Conservation (phyloP, 106 monocot species). For the Dendrobium nobile region DNA sequence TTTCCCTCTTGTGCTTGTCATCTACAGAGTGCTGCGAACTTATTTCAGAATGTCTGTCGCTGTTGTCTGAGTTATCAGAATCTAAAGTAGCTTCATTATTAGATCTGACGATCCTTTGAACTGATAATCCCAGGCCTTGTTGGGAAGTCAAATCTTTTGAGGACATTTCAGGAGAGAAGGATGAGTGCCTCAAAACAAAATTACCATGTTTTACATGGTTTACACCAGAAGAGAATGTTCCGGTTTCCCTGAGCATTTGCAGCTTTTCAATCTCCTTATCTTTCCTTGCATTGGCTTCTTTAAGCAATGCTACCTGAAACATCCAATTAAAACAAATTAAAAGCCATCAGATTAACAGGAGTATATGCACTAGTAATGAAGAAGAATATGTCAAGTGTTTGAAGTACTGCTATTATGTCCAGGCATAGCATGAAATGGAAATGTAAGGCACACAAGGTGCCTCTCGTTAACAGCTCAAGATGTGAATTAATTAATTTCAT, state of each 20-base stretch:
- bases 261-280: slow-evolving; percentile 83
- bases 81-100: slow-evolving; percentile 31
- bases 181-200: slow-evolving; percentile 40
- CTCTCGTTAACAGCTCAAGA: not conserved
- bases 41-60: slow-evolving; percentile 44
- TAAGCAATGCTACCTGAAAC: slow-evolving; percentile 69
- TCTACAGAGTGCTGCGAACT: slow-evolving; percentile 35
- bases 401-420: not conserved
- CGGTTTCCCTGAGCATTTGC: slow-evolving; percentile 41
- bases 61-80: slow-evolving; percentile 39
- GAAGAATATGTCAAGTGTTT: not conserved
- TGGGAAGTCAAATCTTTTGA: slow-evolving; percentile 15
- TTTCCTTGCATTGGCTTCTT: slow-evolving; percentile 67
- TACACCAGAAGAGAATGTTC: slow-evolving; percentile 14
- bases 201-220: not conserved
- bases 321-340: not conserved
- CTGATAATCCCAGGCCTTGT: not conserved
- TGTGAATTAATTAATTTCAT: not conserved
- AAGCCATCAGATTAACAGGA: not conserved
- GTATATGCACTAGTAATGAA: not conserved
- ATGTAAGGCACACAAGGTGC: not conserved
- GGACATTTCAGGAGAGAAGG: slow-evolving; percentile 31
- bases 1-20: slow-evolving; percentile 18
- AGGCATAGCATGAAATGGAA: not conserved
- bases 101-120: slow-evolving; percentile 20